Evolutionary conservation across 2,329 filamentous ascomycete genomes (phyloP).

Genomic region (Talaromyces marneffei): DNA sequence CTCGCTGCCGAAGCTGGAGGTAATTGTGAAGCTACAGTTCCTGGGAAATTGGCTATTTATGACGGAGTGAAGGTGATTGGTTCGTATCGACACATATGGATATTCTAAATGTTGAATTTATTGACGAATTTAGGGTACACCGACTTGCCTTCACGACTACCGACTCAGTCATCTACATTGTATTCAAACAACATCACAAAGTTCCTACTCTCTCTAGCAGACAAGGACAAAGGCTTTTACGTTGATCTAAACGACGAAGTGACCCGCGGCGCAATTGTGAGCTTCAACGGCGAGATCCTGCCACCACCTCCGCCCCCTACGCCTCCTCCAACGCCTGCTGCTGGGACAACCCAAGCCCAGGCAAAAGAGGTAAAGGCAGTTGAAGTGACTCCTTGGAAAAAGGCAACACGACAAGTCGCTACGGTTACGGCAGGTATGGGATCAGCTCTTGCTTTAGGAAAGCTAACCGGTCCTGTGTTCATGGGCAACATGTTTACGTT

Average conservation of each 20-base stretch:
- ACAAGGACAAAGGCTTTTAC: conserved; percentile 71
- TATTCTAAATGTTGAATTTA: background rate
- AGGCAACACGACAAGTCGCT: conserved; percentile 68
- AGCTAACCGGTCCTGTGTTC: conserved; percentile 73
- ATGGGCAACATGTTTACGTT: conserved; percentile 87
- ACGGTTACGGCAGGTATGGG: conserved; percentile 73
- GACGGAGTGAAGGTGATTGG: conserved; percentile 81
- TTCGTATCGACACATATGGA: conserved; percentile 34
- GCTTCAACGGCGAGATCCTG: conserved; percentile 67
- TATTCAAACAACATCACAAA: conserved; percentile 95
- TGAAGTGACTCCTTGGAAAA: conserved; percentile 75
- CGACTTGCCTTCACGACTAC: conserved; percentile 77
- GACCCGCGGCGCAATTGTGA: conserved; percentile 77
- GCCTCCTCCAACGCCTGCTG: conserved; percentile 48
- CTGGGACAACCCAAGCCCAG: conserved; percentile 44
- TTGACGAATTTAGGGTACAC: conserved; percentile 59
- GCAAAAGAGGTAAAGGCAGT: conserved; percentile 54
- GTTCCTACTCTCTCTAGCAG: conserved; percentile 73
- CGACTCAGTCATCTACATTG: conserved; percentile 81
- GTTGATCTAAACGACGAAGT: conserved; percentile 80
- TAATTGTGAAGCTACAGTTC: conserved; percentile 76
- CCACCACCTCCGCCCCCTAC: conserved; percentile 67
- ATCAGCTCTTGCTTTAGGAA: conserved; percentile 67
- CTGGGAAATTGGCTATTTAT: conserved; percentile 64
- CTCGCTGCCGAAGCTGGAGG: conserved; percentile 81